These are phyloP conservation scores for Tolypocladium inflatum DNA, from an alignment of 2,329 filamentous ascomycete genomes.

Conservation along the genomic window DNA sequence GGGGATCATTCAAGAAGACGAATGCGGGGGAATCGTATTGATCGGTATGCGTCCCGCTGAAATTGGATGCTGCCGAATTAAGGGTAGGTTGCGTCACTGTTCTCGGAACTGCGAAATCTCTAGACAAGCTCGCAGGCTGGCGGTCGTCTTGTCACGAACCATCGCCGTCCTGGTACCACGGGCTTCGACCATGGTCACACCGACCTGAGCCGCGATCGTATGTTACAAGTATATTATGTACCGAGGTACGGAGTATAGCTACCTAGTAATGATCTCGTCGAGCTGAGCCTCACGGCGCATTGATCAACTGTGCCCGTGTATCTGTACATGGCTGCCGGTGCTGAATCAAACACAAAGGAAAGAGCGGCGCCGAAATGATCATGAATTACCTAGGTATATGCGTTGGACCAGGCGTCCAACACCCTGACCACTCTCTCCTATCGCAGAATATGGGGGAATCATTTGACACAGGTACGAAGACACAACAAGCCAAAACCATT, in stretches of 20 bases:
- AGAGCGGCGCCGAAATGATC: constrained; percentile 10
- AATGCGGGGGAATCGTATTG: not conserved
- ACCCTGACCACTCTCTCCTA: constrained; percentile 19
- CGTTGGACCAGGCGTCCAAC: constrained; percentile 18
- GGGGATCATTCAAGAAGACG: not conserved
- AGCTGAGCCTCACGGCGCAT: constrained; percentile 1
- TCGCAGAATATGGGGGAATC: constrained; percentile 27
- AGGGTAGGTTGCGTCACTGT: no score
- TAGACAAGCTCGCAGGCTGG: no score
- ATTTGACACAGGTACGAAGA: constrained; percentile 25
- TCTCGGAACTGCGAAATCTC: not conserved
- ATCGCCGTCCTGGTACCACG: no score
- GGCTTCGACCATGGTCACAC: no score
- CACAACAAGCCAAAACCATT: constrained; percentile 23
- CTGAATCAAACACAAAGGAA: constrained; percentile 4
- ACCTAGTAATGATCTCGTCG: constrained; percentile 1
- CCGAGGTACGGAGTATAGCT: not conserved
- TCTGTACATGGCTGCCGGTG: constrained; percentile 11
- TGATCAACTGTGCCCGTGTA: constrained; percentile 4
- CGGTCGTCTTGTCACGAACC: no score
- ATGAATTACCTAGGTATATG: constrained; percentile 25
- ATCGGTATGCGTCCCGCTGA: no score
- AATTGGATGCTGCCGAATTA: not conserved
- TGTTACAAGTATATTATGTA: not conserved
- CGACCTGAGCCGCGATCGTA: no score